A percentile compares a stretch with the other conserved stretches of the same genome.
phyloP scores from a whole-genome alignment of 371 early-diverging fungal genomes.

The Syncephalastrum monosporum region DNA sequence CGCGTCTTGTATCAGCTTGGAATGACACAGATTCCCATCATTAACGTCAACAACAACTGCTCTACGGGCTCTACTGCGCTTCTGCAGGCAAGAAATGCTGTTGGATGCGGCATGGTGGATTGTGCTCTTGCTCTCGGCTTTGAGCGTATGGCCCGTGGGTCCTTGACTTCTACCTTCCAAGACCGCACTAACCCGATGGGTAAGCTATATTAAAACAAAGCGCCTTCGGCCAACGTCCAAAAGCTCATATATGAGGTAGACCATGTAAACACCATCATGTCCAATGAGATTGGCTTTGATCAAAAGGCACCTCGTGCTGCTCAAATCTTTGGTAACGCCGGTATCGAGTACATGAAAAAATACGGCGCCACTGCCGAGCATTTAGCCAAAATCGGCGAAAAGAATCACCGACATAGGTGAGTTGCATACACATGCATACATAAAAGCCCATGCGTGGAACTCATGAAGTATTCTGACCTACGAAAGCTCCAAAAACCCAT shows the following conservation, averaged over 20 bases:
- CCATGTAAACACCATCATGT: conserved; percentile 55
- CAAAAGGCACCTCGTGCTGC: conserved; percentile 62
- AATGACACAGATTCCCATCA: conserved; percentile 62
- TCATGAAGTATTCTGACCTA: background rate
- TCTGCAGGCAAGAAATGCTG: conserved; percentile 65
- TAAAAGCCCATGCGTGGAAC: background rate
- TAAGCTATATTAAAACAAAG: conserved; percentile 12
- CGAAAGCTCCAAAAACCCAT: conserved; percentile 67
- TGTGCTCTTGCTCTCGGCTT: conserved; percentile 80
- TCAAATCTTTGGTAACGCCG: conserved; percentile 80
- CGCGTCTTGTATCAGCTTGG: conserved; percentile 71
- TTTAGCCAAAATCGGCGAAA: conserved; percentile 73
- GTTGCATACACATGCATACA: background rate
- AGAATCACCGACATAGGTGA: conserved; percentile 73
- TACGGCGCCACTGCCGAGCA: conserved; percentile 60
- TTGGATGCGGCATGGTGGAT: conserved; percentile 66
- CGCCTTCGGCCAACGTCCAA: background rate
- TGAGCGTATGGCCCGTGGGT: conserved; percentile 71
- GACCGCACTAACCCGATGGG: conserved; percentile 72
- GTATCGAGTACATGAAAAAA: conserved; percentile 68
- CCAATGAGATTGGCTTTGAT: conserved; percentile 58
- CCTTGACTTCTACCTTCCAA: conserved; percentile 52
- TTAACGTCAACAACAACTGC: conserved; percentile 84
- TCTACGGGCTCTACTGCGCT: conserved; percentile 80
- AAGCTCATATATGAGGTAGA: conserved; percentile 26